These are phyloP conservation scores for Chlorella variabilis DNA, from an alignment of 163 green algal species.

Conservation along the genomic window DNA sequence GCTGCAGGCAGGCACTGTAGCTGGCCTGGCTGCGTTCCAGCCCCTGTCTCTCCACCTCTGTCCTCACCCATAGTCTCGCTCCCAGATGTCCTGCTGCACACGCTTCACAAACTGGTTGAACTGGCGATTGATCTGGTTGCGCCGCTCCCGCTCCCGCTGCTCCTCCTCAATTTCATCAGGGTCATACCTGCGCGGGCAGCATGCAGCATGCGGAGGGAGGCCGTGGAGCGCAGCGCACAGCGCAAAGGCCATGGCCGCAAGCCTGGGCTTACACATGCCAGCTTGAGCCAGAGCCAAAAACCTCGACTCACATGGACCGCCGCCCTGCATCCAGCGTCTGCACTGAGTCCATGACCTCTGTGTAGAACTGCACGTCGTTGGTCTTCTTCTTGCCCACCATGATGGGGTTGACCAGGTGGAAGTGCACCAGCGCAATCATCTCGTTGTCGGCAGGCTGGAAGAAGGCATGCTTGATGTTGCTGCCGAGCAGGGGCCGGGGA, in stretches of 20 bases:
- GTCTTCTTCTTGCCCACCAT: constrained; percentile 99
- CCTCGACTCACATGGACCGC: constrained; percentile 68
- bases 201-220: no score
- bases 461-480: constrained; percentile 99
- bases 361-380: constrained; percentile 95
- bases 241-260: no score
- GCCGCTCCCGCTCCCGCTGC: constrained; percentile 92
- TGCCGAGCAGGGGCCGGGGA: constrained; percentile 48
- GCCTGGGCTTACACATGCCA: no score
- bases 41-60: no score
- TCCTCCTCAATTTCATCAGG: constrained; percentile 99
- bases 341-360: constrained; percentile 90
- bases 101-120: constrained; percentile 91
- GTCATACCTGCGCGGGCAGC: constrained; percentile 77
- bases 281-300: no score
- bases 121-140: constrained; percentile 95
- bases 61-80: constrained; percentile 81
- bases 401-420: constrained; percentile 98
- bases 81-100: constrained; percentile 93
- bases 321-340: constrained; percentile 93
- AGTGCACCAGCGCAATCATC: constrained; percentile 98
- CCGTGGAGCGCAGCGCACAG: no score
- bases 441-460: constrained; percentile 96
- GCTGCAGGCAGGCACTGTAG: no score
- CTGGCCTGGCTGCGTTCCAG: no score